Percentiles rank a stretch among this genome's conserved stretches.
Evolutionary conservation across 225 moss, liverwort and hornwort genomes (phyloP).

Genomic region (Ulota crispa): DNA sequence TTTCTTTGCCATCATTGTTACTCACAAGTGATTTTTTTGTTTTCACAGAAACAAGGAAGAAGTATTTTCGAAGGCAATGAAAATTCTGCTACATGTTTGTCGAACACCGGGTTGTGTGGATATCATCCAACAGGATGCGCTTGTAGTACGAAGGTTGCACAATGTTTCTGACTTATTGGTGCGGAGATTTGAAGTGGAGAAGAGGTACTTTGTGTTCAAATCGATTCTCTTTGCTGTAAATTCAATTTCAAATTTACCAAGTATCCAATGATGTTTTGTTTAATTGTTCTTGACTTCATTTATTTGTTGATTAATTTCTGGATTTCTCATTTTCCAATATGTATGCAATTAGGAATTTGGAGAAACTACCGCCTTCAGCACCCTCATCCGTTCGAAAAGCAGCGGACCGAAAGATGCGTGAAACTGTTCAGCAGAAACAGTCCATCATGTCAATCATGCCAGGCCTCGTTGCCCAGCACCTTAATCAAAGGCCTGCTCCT

Average conservation of each 20-base stretch:
- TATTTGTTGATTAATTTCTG: neutral
- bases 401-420: slow-evolving; percentile 44
- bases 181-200: slow-evolving; percentile 65
- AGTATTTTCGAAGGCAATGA: slow-evolving; percentile 60
- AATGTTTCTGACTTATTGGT: slow-evolving; percentile 64
- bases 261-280: neutral
- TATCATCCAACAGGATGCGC: slow-evolving; percentile 53
- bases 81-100: slow-evolving; percentile 62
- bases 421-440: slow-evolving; percentile 43
- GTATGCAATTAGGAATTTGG: slow-evolving; percentile 39
- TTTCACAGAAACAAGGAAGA: slow-evolving; percentile 68
- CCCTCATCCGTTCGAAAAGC: slow-evolving; percentile 26
- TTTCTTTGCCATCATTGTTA: neutral
- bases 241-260: neutral
- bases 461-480: slow-evolving; percentile 24
- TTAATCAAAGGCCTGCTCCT: slow-evolving; percentile 6
- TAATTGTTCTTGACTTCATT: neutral
- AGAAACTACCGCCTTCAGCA: slow-evolving; percentile 37
- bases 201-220: slow-evolving; percentile 45
- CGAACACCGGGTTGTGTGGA: slow-evolving; percentile 54
- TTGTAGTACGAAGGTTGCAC: slow-evolving; percentile 59
- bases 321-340: neutral
- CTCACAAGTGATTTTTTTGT: neutral
- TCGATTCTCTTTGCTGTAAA: neutral
- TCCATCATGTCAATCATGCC: slow-evolving; percentile 51